Base-by-base conservation (phyloP, 345 rosid genomes). In the Chamaenerion angustifolium region DNA sequence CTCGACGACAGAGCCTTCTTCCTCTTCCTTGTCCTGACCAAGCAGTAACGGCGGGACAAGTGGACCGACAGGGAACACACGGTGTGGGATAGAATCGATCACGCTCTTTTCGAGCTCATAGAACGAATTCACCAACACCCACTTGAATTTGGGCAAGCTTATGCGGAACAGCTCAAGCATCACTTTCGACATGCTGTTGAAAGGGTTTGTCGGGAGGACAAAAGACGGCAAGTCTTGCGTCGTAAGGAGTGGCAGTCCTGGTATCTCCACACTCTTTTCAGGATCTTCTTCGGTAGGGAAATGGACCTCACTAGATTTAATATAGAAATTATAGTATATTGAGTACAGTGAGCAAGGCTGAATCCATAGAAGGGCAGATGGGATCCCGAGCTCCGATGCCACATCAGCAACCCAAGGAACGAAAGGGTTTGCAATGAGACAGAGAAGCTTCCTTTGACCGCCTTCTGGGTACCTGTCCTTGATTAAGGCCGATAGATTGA, bases 351-450 rank as follows among this genome's bases (percentile, higher is more conserved):
- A 59, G 37, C 71, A 74, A 0, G 82, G 74, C 27, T 80, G 87
- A 15, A 76, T 80, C 87, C 82, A 80, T 18, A 74, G 43, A 69
- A 76, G 54, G 40, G 78, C 80, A 45, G 71, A 69, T 2, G 80
- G 82, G 57, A 72, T 35, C 23, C 43, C 56, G 40, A 41, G 68
- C 11, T 61, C 63, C 7, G 41, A n/a, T 1, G 76, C 76, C 6
- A 72, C 80, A 25, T 76, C 69, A 49, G 56, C 56, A 0, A 52
- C 76, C 87, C 82, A 80, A 0, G 80, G 74, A 42, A 74, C 62
- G 49, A 76, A 80, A 0, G 78, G 76, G 23, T 64, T 76, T 64
- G 51, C 59, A 19, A 80, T 53, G 21, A 80, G 56, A 55, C 82
- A 74, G 52, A 51, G 53, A 27, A 79, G 69, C 41, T 60, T 76